Evolutionary conservation across 202 grass and related monocot species (phyloP).

Genomic region (Sporobolus alterniflorus): DNA sequence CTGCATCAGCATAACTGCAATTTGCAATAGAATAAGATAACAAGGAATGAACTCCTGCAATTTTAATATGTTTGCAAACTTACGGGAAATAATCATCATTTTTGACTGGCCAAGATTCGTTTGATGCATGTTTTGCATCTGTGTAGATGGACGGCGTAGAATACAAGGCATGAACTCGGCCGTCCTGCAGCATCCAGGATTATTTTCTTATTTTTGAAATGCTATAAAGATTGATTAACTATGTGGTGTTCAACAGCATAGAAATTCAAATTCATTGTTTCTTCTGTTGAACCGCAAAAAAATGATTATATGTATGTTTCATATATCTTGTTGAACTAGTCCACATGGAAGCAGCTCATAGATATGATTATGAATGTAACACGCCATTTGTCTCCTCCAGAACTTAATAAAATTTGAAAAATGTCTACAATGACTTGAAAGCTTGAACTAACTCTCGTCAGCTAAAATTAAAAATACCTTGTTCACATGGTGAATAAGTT

Average conservation of each 20-base stretch:
- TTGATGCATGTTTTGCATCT: conserved; percentile 81
- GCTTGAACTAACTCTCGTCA: neutral
- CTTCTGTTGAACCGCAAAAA: neutral
- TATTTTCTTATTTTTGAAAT: conserved; percentile 15
- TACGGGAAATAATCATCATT: conserved; percentile 94
- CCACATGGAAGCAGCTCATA: neutral
- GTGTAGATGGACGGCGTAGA: conserved; percentile 94
- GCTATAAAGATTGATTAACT: neutral
- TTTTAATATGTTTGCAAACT: conserved; percentile 21
- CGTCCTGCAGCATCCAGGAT: conserved; percentile 68
- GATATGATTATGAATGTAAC: neutral
- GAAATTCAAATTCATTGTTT: neutral
- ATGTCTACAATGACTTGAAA: neutral
- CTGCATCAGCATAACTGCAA: conserved; percentile 80
- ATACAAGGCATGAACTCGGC: conserved; percentile 85
- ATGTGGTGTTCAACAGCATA: neutral
- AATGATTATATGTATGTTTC: neutral
- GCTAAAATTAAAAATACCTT: conserved; percentile 56
- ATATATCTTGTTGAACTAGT: neutral
- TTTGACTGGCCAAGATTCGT: conserved; percentile 94
- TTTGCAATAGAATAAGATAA: conserved; percentile 28
- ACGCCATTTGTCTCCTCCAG: neutral
- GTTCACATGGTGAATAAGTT: conserved; percentile 88
- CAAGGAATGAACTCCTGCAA: neutral
- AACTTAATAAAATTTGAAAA: neutral